A percentile compares a stretch with the other conserved stretches of the same genome.
Evolutionary conservation across 371 early-diverging fungal genomes (phyloP).

Genomic region (Zychaea mexicana): DNA sequence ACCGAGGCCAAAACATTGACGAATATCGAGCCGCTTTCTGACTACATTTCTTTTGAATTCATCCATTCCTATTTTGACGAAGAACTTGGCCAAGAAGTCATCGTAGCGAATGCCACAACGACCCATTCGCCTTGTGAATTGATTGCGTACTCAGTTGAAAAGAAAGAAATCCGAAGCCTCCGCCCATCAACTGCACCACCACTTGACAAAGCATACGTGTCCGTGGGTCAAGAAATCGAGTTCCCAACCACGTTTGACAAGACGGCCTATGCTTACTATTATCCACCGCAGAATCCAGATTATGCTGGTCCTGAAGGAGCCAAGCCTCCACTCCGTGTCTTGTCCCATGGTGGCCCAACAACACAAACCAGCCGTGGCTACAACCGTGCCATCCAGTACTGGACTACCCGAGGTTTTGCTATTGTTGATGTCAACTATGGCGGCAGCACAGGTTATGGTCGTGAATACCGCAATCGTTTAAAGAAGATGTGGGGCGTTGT

Average conservation of each 20-base stretch:
- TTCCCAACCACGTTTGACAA: constrained; percentile 59
- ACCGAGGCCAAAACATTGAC: constrained; percentile 44
- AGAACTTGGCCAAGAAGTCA: constrained; percentile 29
- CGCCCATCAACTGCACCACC: constrained; percentile 17
- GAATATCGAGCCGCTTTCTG: constrained; percentile 31
- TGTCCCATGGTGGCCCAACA: constrained; percentile 80
- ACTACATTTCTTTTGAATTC: constrained; percentile 34
- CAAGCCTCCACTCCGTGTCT: constrained; percentile 68
- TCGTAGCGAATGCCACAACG: constrained; percentile 36
- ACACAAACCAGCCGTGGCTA: constrained; percentile 34
- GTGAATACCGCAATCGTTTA: constrained; percentile 73
- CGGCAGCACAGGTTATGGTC: constrained; percentile 76
- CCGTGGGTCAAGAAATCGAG: constrained; percentile 62
- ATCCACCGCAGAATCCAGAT: constrained; percentile 67
- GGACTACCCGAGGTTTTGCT: constrained; percentile 79
- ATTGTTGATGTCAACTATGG: constrained; percentile 79
- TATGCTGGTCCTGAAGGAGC: constrained; percentile 53
- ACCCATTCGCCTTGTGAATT: constrained; percentile 24
- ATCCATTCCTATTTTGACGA: constrained; percentile 31
- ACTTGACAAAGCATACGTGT: constrained; percentile 52
- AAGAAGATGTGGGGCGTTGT: constrained; percentile 71
- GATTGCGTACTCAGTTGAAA: constrained; percentile 21
- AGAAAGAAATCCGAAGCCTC: constrained; percentile 17
- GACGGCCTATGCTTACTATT: constrained; percentile 63
- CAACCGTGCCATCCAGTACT: constrained; percentile 62